Evolutionary conservation across 2,329 filamentous ascomycete species (phyloP).

Genomic region (Phialophora chinensis): DNA sequence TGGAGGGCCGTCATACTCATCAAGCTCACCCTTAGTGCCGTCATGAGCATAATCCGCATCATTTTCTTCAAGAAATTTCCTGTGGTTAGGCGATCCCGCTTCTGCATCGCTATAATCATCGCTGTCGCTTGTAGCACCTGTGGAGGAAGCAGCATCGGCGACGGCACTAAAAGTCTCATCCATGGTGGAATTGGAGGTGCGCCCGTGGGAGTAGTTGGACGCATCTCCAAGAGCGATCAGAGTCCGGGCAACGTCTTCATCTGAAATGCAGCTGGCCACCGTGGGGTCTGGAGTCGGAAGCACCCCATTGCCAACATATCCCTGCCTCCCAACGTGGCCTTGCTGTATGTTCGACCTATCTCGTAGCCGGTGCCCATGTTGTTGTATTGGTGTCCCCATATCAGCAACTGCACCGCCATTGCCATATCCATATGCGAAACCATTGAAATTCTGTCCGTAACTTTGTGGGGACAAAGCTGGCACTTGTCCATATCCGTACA

Average conservation of each 20-base stretch:
- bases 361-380: conserved; percentile 68
- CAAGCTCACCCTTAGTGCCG: conserved; percentile 50
- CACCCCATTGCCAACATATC: conserved; percentile 62
- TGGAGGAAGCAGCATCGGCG: conserved; percentile 83
- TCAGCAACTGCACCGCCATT: conserved; percentile 37
- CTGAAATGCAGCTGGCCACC: conserved; percentile 93
- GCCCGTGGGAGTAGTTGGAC: conserved; percentile 89
- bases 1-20: conserved; percentile 51
- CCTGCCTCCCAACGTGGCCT: conserved; percentile 53
- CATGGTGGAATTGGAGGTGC: conserved; percentile 88
- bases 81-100: conserved; percentile 57
- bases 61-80: conserved; percentile 59
- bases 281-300: conserved; percentile 96
- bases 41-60: conserved; percentile 62
- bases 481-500: conserved; percentile 61
- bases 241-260: conserved; percentile 96
- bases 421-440: conserved; percentile 41
- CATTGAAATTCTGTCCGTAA: conserved; percentile 62
- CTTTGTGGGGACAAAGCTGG: conserved; percentile 84
- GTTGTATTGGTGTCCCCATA: conserved; percentile 46
- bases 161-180: conserved; percentile 92
- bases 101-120: conserved; percentile 68
- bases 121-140: conserved; percentile 79
- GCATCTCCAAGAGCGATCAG: conserved; percentile 94
- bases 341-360: conserved; percentile 52